Base-by-base conservation (phyloP, 2,329 filamentous ascomycete species). In the Calonectria pteridis region DNA sequence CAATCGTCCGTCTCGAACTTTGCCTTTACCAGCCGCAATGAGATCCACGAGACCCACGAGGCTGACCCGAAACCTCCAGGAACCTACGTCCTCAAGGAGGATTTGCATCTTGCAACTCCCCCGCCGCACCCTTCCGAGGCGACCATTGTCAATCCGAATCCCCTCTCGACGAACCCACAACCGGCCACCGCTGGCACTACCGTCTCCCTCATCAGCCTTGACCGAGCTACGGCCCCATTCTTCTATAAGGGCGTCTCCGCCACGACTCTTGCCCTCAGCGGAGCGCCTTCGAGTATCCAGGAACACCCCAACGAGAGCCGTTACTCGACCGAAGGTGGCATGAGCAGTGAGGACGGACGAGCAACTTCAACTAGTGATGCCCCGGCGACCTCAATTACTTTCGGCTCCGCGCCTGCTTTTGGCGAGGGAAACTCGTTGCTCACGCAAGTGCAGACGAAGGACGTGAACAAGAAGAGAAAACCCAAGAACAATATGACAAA, bases 401-500 rank as follows among this genome's bases (percentile, higher is more conserved):
- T 82, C 79, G 88, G 82, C 46, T 88, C 84, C 23, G 88, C 89
- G 7, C 93, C 94, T 1, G 91, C 93, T 0, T 98, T 98, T 84
- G 96, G 96, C 10, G 94, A 97, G 80, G 94, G 94, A 67, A 98
- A 98, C 82, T 90, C 93, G 9, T 89, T 94, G 31, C 88, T 98
- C 35, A 87, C 89, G 14, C 88, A 89, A 23, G 87, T 89, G 20
- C 89, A 90, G 66, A 88, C 89, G 35, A 95, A 95, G 81, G 94
- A 96, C 80, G 89, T 91, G 50, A 92, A 91, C 76, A 98, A 98
- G 88, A 91, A 92, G 83, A 91, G 93, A 81, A 99, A 99, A 84
- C 97, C 97, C 3, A 99, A 98, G 89, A 98, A 96, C 85, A 98
- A 97, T 84, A 97, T 99, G 84, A 93, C 96, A 67, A 99, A 99